Base-by-base conservation (phyloP, 768 basidiomycete genomes). In the Leccinum imitatum region DNA sequence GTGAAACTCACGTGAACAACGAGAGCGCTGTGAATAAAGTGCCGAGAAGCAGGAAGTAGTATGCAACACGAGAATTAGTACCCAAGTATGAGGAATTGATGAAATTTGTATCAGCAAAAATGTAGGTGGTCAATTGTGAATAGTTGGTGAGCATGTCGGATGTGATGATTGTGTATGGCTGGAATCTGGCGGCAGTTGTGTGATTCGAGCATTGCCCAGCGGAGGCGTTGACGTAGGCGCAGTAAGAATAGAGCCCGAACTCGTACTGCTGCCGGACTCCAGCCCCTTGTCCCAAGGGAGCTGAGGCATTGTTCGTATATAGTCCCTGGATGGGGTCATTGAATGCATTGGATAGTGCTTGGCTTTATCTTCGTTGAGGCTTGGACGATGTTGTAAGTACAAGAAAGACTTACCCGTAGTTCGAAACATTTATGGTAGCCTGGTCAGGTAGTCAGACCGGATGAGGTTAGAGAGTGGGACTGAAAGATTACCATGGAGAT, bases 231-330 rank as follows among this genome's bases (percentile, higher is more conserved):
- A 87, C 76, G 65, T 87, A 92, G 66, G 81, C 91, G 65, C 91
- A 93, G 70, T 89, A 84, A 19, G 85, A 84, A 75, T 93, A 93
- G 25, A 93, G 77, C n/a, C 91, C 91, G 63, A 88, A 93, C 60
- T 84, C 77, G 75, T 93, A 93, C 60, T 79, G 73, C 70, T 86
- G 82, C 66, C 91, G 84, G 58, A 93, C 75, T 19, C 91, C 91
- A 14, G 77, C 75, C 50, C 77, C 67, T 52, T 74, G 69, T 52
- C 78, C 79, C 2, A 93, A 82, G 4, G 90, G 85, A 47, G 82
- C 79, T 35, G 83, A 83, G 23, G 84, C 77, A 70, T 91, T 87
- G 51, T 68, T 70, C n/a, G 89, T 83, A 72, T 90, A 90, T 13
- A 93, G 77, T 25, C 80, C 83, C 46, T 77, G 69, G 53, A 88